Conservation (phyloP, 257 asterid genomes). For the Paraleonurus japonicus region DNA sequence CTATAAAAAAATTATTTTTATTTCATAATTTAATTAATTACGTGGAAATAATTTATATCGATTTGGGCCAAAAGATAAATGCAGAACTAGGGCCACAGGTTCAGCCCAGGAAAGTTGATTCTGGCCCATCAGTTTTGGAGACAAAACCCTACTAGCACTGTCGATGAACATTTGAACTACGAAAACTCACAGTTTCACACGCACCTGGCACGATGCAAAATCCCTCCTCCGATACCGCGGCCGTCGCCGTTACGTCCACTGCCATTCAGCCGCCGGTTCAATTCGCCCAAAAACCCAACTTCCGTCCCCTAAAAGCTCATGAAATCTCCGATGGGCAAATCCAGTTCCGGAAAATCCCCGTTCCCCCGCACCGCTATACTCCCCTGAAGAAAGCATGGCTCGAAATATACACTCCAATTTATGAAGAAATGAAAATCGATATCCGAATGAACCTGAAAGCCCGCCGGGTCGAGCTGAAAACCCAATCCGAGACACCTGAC, state of each 20-base stretch:
- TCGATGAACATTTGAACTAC: background rate
- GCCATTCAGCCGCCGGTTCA: slow-evolving; percentile 32
- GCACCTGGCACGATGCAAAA: slow-evolving; percentile 5
- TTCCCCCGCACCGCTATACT: slow-evolving; percentile 75
- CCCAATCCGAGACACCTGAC: slow-evolving; percentile 84
- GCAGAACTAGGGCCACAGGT: background rate
- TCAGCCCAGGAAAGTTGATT: slow-evolving; percentile 4
- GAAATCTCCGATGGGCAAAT: slow-evolving; percentile 72
- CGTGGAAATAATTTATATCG: too few species aligned
- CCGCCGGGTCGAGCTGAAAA: slow-evolving; percentile 80
- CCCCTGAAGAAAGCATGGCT: slow-evolving; percentile 78
- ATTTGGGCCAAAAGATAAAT: too few species aligned
- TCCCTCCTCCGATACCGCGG: slow-evolving; percentile 6
- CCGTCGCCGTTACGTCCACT: slow-evolving; percentile 24
- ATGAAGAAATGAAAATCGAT: slow-evolving; percentile 75
- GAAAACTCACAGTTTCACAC: background rate
- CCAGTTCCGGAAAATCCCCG: slow-evolving; percentile 74
- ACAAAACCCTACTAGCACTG: too few species aligned
- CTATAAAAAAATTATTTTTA: too few species aligned
- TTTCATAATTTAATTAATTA: too few species aligned
- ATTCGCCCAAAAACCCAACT: slow-evolving; percentile 58
- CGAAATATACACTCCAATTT: slow-evolving; percentile 75
- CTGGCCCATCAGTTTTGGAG: background rate
- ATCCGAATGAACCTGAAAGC: slow-evolving; percentile 84
- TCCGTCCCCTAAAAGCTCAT: slow-evolving; percentile 69